phyloP scores from a whole-genome alignment of 2,329 filamentous ascomycete species.

The Ophiostoma australiae region DNA sequence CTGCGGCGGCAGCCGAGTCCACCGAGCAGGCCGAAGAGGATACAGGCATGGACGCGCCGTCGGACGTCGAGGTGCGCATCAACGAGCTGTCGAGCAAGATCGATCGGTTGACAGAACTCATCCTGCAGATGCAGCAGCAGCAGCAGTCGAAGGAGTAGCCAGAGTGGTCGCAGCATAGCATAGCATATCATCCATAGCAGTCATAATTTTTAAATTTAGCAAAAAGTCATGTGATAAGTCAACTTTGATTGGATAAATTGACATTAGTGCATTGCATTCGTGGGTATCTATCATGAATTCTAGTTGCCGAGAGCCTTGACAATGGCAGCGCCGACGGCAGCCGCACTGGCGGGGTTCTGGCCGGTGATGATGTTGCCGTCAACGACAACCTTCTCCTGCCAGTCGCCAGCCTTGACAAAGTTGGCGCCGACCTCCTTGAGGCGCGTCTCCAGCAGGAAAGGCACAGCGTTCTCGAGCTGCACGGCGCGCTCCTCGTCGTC shows the following conservation, averaged over 20 bases:
- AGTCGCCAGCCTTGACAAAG: slow-evolving; percentile 53
- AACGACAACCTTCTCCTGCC: slow-evolving; percentile 46
- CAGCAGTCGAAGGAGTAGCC: background rate
- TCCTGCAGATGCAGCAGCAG: slow-evolving; percentile 41
- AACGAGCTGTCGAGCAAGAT: slow-evolving; percentile 54
- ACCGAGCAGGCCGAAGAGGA: slow-evolving; percentile 25
- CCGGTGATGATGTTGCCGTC: slow-evolving; percentile 52
- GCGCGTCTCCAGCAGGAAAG: slow-evolving; percentile 58
- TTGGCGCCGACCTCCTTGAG: slow-evolving; percentile 47
- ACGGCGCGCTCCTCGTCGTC: slow-evolving; percentile 51
- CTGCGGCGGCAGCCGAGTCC: background rate
- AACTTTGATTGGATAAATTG: too few species aligned
- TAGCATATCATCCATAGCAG: too few species aligned
- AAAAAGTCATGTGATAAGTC: too few species aligned
- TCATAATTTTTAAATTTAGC: too few species aligned
- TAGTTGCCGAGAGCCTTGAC: slow-evolving; percentile 26
- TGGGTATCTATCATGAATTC: background rate
- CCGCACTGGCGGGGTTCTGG: slow-evolving; percentile 53
- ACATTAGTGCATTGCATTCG: background rate
- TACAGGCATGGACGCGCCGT: slow-evolving; percentile 27
- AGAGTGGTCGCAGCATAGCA: background rate
- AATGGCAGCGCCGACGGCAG: slow-evolving; percentile 49
- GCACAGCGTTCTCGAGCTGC: slow-evolving; percentile 40
- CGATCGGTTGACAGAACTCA: slow-evolving; percentile 50
- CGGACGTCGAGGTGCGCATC: slow-evolving; percentile 41